These are phyloP conservation scores for Closterium sp. DNA, from an alignment of 139 green algal species.

Conservation along the genomic window DNA sequence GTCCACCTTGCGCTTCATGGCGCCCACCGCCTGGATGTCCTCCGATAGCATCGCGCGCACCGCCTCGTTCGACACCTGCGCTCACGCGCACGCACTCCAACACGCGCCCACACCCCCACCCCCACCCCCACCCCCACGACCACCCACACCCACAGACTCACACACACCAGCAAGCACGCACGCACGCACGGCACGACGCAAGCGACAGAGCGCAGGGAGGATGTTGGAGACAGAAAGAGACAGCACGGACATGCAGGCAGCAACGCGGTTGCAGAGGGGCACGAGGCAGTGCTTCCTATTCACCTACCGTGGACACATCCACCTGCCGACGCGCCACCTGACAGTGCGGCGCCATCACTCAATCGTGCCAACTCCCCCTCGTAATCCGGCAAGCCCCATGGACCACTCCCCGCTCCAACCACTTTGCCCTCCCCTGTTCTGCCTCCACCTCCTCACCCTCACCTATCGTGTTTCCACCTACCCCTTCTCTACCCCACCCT, in stretches of 20 bases:
- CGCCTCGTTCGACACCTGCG: slow-evolving; percentile 39
- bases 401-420: neutral
- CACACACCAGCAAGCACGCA: neutral
- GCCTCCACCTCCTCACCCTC: neutral
- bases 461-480: neutral
- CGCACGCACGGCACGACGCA: neutral
- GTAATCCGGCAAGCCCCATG: neutral
- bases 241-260: neutral
- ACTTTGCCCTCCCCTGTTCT: neutral
- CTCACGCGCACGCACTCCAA: neutral
- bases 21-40: slow-evolving; percentile 33
- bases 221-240: neutral
- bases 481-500: neutral
- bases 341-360: no score
- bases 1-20: slow-evolving; percentile 39
- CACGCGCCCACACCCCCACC: neutral
- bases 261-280: neutral
- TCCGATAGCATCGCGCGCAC: slow-evolving; percentile 45
- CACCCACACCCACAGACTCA: neutral
- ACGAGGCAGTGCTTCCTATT: neutral
- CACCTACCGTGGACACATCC: no score
- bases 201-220: neutral
- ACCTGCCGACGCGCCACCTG: no score
- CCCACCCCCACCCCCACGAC: no score
- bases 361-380: neutral